Conservation (phyloP, 306 rosid genomes). For the cucumber (Cucumis sativus) region DNA sequence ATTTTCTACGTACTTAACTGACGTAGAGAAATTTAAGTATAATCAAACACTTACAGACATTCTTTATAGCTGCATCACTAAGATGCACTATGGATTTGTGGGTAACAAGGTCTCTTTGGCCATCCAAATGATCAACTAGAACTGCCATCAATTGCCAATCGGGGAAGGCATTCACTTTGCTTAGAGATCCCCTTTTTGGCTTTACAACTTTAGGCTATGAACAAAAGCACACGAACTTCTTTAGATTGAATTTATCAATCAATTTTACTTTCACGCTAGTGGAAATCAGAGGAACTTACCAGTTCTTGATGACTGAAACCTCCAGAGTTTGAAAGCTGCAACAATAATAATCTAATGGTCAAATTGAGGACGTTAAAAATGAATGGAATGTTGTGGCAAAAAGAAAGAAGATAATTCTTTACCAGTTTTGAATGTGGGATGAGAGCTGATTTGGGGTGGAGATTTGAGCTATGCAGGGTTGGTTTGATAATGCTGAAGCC, state of each 20-base stretch:
- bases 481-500: slow-evolving; percentile 28
- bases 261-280: neutral
- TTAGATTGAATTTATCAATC: neutral
- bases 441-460: slow-evolving; percentile 13
- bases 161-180: slow-evolving; percentile 51
- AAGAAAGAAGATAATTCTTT: neutral
- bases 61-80: slow-evolving; percentile 67
- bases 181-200: slow-evolving; percentile 31
- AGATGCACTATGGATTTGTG: slow-evolving; percentile 41
- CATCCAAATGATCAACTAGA: slow-evolving; percentile 33
- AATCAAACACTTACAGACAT: slow-evolving; percentile 50
- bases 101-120: slow-evolving; percentile 32
- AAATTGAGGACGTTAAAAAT: neutral
- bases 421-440: slow-evolving; percentile 24
- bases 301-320: slow-evolving; percentile 20
- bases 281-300: slow-evolving; percentile 18
- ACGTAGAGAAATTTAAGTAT: neutral
- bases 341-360: neutral
- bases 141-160: slow-evolving; percentile 52
- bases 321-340: slow-evolving; percentile 47
- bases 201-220: slow-evolving; percentile 21
- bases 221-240: neutral
- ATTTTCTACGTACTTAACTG: neutral
- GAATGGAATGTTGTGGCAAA: neutral
- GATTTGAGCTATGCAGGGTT: slow-evolving; percentile 6